These are phyloP conservation scores for Fusarium pininemorale DNA, from an alignment of 2,329 filamentous ascomycete genomes.

Conservation along the genomic window DNA sequence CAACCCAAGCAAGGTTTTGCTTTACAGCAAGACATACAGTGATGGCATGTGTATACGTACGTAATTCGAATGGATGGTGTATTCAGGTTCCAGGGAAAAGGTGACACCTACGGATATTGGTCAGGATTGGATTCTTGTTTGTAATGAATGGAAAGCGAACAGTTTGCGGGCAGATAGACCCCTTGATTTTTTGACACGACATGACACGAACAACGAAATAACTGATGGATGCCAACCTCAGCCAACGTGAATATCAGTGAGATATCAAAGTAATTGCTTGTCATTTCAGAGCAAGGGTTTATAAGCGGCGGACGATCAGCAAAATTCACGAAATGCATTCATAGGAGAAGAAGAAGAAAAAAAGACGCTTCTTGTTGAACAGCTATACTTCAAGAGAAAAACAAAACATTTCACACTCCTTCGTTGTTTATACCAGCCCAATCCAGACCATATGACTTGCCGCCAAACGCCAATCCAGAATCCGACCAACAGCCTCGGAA, in stretches of 20 bases:
- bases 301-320: not conserved
- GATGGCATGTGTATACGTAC: slow-evolving; percentile 4
- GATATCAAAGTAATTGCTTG: not conserved
- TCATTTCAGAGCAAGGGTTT: not conserved
- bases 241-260: not conserved
- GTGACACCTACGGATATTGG: not conserved
- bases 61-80: slow-evolving; percentile 12
- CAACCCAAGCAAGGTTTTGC: not conserved
- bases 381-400: slow-evolving; percentile 32
- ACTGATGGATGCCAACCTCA: slow-evolving; percentile 1
- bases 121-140: slow-evolving; percentile 3
- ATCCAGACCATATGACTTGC: slow-evolving; percentile 28
- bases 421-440: slow-evolving; percentile 31
- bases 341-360: not conserved
- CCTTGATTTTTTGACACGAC: slow-evolving; percentile 26
- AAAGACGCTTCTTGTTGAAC: slow-evolving; percentile 36
- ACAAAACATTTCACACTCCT: slow-evolving; percentile 23
- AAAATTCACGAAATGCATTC: not conserved
- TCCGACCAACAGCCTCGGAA: slow-evolving; percentile 27
- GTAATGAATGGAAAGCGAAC: slow-evolving; percentile 20
- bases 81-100: not conserved
- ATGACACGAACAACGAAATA: slow-evolving; percentile 33
- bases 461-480: slow-evolving; percentile 40
- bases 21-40: not conserved
- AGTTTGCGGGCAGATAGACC: slow-evolving; percentile 17